phyloP scores from a whole-genome alignment of 2,329 filamentous ascomycete species.

The Fusarium nodosum region DNA sequence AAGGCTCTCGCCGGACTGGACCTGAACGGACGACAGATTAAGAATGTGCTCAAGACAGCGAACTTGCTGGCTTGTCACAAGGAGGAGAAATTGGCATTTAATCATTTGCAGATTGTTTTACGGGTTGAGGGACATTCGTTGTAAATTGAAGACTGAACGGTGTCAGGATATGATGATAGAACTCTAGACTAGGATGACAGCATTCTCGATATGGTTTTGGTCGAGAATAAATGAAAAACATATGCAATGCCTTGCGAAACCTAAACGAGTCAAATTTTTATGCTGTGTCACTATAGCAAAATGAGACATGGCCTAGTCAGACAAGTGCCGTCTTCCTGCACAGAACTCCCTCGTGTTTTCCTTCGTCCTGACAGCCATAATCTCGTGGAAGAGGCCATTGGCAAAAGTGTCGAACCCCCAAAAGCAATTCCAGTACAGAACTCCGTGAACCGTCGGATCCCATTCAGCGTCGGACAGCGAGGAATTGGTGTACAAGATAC shows the following conservation, averaged over 20 bases:
- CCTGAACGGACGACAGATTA: constrained; percentile 66
- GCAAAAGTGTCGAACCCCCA: neutral
- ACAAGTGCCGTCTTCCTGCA: neutral
- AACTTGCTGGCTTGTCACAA: constrained; percentile 53
- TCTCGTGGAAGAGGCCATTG: neutral
- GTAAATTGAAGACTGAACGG: constrained; percentile 21
- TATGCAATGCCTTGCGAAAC: neutral
- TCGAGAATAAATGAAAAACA: neutral
- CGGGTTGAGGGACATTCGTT: constrained; percentile 50
- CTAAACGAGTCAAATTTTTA: neutral
- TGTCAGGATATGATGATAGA: neutral
- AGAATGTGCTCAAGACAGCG: constrained; percentile 61
- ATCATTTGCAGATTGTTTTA: constrained; percentile 53
- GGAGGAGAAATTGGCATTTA: constrained; percentile 49
- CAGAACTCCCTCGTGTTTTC: neutral
- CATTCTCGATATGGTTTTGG: neutral
- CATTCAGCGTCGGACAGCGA: neutral
- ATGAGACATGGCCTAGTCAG: neutral
- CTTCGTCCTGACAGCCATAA: neutral
- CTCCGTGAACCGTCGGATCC: constrained; percentile 11
- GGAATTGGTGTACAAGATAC: neutral
- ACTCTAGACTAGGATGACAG: neutral
- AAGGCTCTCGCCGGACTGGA: constrained; percentile 57
- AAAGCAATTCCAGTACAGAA: constrained; percentile 4
- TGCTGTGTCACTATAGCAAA: neutral